Conservation (phyloP, 2,329 filamentous ascomycete species). For the Stemphylium lycopersici region DNA sequence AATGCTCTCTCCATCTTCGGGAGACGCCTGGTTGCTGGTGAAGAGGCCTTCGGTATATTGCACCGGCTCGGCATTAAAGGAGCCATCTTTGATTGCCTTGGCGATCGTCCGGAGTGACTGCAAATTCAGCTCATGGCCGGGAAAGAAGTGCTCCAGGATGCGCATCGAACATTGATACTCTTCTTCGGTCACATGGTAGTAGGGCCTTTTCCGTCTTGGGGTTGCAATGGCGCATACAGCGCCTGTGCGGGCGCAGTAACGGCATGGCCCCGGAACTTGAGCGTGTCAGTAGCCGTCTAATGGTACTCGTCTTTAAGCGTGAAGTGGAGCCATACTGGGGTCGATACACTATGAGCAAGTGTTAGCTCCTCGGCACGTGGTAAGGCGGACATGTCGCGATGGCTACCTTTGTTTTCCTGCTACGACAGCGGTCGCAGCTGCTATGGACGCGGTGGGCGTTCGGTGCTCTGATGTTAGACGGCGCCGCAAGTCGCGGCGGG, state of each 20-base stretch:
- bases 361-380: slow-evolving; percentile 34
- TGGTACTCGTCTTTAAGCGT: background rate
- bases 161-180: slow-evolving; percentile 48
- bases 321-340: slow-evolving; percentile 37
- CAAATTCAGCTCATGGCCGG: slow-evolving; percentile 45
- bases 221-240: slow-evolving; percentile 45
- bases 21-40: slow-evolving; percentile 26
- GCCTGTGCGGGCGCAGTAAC: slow-evolving; percentile 47
- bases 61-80: slow-evolving; percentile 28
- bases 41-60: slow-evolving; percentile 34
- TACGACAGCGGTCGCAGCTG: slow-evolving; percentile 48
- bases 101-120: slow-evolving; percentile 42
- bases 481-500: slow-evolving; percentile 23
- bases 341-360: slow-evolving; percentile 43
- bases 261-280: slow-evolving; percentile 47
- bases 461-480: slow-evolving; percentile 30
- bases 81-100: slow-evolving; percentile 42
- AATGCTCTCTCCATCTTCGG: slow-evolving; percentile 31
- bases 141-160: slow-evolving; percentile 47
- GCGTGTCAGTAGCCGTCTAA: slow-evolving; percentile 25
- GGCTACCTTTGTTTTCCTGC: slow-evolving; percentile 46
- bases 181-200: slow-evolving; percentile 50
- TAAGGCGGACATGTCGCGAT: background rate
- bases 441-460: slow-evolving; percentile 44
- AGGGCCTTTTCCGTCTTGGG: slow-evolving; percentile 45